A percentile compares a stretch with the other conserved stretches of the same genome.
Conservation (phyloP, 371 early-diverging fungal species). For the Mucor plumbeus region DNA sequence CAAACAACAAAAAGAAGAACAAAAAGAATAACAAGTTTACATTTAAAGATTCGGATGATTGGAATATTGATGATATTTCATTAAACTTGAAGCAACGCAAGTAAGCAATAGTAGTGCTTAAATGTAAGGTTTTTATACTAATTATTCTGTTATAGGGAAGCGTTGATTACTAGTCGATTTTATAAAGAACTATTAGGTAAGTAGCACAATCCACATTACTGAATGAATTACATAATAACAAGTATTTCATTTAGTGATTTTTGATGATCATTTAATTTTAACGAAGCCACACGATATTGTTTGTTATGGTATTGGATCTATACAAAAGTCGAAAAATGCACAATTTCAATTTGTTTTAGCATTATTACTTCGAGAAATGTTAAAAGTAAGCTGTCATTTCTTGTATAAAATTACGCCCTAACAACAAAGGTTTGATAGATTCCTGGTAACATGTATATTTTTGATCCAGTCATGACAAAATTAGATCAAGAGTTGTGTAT, state of each 20-base stretch:
- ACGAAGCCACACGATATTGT: constrained; percentile 50
- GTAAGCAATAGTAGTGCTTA: constrained; percentile 14
- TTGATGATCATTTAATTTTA: constrained; percentile 28
- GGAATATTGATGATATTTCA: constrained; percentile 36
- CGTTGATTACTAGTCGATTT: constrained; percentile 36
- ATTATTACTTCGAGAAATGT: constrained; percentile 49
- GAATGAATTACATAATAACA: background rate
- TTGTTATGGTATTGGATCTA: constrained; percentile 71
- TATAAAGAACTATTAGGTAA: constrained; percentile 42
- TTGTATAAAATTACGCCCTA: background rate
- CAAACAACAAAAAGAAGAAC: constrained; percentile 25
- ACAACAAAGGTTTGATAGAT: constrained; percentile 19
- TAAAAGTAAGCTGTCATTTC: constrained; percentile 42
- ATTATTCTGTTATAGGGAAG: constrained; percentile 22
- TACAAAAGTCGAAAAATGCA: constrained; percentile 60
- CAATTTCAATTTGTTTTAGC: constrained; percentile 65
- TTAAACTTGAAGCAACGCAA: constrained; percentile 31
- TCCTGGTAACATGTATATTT: constrained; percentile 58
- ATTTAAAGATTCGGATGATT: constrained; percentile 42
- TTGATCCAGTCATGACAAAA: constrained; percentile 68
- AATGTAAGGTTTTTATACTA: background rate
- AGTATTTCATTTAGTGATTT: constrained; percentile 21
- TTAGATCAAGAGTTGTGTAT: constrained; percentile 56
- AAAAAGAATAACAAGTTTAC: constrained; percentile 28
- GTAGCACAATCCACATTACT: background rate